phyloP scores from a whole-genome alignment of 441 rosid species.

The Sinapis alba region DNA sequence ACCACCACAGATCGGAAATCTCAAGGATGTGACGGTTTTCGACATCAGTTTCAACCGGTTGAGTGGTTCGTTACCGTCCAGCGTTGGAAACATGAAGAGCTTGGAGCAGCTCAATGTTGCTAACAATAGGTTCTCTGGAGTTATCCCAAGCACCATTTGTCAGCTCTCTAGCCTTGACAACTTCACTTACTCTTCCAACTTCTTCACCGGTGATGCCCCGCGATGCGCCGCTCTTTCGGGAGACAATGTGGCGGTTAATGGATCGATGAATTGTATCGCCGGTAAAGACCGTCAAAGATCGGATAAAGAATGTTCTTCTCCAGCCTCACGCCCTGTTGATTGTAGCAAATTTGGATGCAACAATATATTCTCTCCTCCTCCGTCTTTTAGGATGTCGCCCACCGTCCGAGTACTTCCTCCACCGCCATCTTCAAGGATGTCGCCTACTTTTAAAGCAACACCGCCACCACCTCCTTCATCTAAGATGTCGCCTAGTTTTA shows the following conservation, averaged over 20 bases:
- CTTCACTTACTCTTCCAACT: conserved; percentile 67
- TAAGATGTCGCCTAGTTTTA: conserved; percentile 24
- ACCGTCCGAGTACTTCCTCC: conserved; percentile 39
- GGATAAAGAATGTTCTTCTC: conserved; percentile 52
- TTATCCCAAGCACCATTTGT: conserved; percentile 52
- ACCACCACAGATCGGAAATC: conserved; percentile 59
- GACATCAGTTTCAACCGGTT: conserved; percentile 62
- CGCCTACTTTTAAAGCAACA: conserved; percentile 53
- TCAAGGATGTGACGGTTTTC: conserved; percentile 56
- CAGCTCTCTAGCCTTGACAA: conserved; percentile 57
- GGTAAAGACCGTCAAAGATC: conserved; percentile 58
- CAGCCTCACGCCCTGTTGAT: conserved; percentile 53
- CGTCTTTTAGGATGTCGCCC: conserved; percentile 40
- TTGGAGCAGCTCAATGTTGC: conserved; percentile 64
- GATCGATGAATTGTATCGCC: conserved; percentile 55
- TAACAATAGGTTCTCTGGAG: conserved; percentile 59
- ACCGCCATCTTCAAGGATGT: conserved; percentile 49
- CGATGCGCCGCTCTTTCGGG: conserved; percentile 48
- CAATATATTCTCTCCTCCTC: conserved; percentile 25
- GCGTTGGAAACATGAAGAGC: conserved; percentile 54
- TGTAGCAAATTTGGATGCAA: conserved; percentile 52
- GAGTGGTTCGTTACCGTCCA: conserved; percentile 53
- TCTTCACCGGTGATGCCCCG: conserved; percentile 55
- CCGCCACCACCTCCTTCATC: conserved; percentile 54
- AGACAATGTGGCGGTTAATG: conserved; percentile 42